A percentile compares a stretch with the other conserved stretches of the same genome.
Evolutionary conservation across 2,329 filamentous ascomycete genomes (phyloP).

Genomic region (Ophiocordyceps sinensis): DNA sequence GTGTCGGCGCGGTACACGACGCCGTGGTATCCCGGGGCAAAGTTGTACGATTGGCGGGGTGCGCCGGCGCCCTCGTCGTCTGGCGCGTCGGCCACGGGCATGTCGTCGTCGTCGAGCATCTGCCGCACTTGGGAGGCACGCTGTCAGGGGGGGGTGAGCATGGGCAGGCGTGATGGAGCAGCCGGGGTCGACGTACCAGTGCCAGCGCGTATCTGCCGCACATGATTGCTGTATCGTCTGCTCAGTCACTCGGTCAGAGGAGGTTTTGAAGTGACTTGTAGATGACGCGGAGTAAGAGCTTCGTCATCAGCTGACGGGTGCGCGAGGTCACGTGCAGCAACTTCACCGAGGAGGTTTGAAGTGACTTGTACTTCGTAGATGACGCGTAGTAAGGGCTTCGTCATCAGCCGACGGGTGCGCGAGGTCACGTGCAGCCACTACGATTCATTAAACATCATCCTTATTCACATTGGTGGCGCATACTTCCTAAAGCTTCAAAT

Average conservation of each 20-base stretch:
- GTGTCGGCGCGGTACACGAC: slow-evolving; percentile 72
- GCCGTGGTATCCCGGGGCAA: slow-evolving; percentile 76
- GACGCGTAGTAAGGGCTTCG: too few relatives aligned
- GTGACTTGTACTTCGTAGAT: too few relatives aligned
- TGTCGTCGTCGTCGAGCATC: slow-evolving; percentile 58
- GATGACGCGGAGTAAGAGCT: too few relatives aligned
- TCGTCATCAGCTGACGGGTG: too few relatives aligned
- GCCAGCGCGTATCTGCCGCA: slow-evolving; percentile 22
- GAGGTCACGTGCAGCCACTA: too few relatives aligned
- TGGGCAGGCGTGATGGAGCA: background rate
- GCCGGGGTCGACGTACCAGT: slow-evolving; percentile 12
- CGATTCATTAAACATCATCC: too few relatives aligned
- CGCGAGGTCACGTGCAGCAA: too few relatives aligned
- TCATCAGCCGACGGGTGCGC: too few relatives aligned
- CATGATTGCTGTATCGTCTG: slow-evolving; percentile 9
- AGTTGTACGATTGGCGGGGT: slow-evolving; percentile 73
- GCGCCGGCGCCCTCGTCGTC: slow-evolving; percentile 48
- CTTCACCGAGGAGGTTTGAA: too few relatives aligned
- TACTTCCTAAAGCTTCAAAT: too few relatives aligned
- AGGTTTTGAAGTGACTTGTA: too few relatives aligned
- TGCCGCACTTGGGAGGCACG: slow-evolving; percentile 62
- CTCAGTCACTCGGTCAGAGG: background rate
- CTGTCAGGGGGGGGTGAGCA: slow-evolving; percentile 25
- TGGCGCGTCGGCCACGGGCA: slow-evolving; percentile 58
- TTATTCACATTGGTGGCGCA: too few relatives aligned